Evolutionary conservation across 2,329 filamentous ascomycete species (phyloP), one percentile per base, ranked within the genome.

Genomic region (Meredithiella fracta): DNA sequence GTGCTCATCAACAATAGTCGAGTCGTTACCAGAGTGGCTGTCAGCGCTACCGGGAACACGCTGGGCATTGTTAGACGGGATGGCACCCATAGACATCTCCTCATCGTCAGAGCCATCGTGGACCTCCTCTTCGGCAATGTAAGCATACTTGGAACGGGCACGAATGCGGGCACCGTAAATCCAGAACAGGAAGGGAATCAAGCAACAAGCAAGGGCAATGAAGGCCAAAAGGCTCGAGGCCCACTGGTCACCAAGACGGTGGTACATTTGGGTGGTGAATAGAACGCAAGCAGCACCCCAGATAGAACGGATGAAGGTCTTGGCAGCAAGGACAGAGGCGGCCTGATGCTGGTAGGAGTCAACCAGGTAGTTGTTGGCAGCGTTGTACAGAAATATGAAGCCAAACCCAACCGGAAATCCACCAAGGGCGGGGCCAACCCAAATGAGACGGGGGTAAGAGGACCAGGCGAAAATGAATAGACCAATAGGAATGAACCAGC

Each of bases 101-200:
- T 60, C 56, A 37, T 58, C 55, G 31, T 58, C 49, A 23, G 15
- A 15, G n/a, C 22, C 25, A 22, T 44, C 37, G 17, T 50, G 42
- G 6, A 56, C 51, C 40, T 72, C 71, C 53, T 80, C 76, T 3
- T 78, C 77, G 1, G 75, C 76, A n/a, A 68, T 70, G 60, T 86
- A 94, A 0, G 88, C 88, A 64, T 80, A 94, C 67, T 79, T 83
- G 63, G 81, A 86, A 58, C 74, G 72, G 56, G 70, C 72, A 3
- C 88, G 74, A 61, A 94, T 94, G 3, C 67, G 66, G 15, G 80
- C 85, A 2, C 88, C 88, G 62, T 79, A 87, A 63, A 73, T 79
- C 73, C 84, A 94, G 69, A 95, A 94, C 25, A 86, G 67, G 65
- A 83, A 94, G 0, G 88, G 88, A 61, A 94, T 94, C 0, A 73